Percentiles rank a stretch among this genome's conserved stretches.
Conservation (phyloP, 2,329 filamentous ascomycete species). For the Drechslerella stenobrocha region DNA sequence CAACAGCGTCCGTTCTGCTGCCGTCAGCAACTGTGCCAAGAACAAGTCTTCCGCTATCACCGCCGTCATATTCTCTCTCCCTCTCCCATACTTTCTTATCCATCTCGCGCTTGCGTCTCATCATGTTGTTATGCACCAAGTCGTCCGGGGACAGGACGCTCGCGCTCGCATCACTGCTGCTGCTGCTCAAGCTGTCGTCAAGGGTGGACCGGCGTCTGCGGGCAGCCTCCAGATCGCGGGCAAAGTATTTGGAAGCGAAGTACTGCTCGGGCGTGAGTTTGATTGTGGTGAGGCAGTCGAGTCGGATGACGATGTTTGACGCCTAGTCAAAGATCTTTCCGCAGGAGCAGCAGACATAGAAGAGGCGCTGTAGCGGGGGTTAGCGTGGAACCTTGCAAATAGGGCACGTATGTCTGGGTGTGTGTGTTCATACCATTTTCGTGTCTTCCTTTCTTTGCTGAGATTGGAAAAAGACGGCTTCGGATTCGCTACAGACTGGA, state of each 20-base stretch:
- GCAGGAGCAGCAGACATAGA: constrained; percentile 92
- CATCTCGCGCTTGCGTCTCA: background rate
- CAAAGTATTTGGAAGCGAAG: constrained; percentile 20
- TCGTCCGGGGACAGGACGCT: background rate
- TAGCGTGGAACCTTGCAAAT: background rate
- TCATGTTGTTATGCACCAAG: background rate
- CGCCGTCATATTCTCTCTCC: background rate
- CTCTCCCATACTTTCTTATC: background rate
- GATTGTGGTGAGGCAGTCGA: constrained; percentile 41
- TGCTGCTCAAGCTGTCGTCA: background rate
- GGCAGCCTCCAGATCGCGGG: constrained; percentile 12
- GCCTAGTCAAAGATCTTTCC: constrained; percentile 70
- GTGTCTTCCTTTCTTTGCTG: constrained; percentile 96
- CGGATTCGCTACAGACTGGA: constrained; percentile 78
- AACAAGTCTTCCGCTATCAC: no score
- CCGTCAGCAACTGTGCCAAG: no score
- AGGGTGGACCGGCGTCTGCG: background rate
- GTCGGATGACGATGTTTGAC: constrained; percentile 45
- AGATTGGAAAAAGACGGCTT: constrained; percentile 98
- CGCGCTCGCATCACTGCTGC: background rate
- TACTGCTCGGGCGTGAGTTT: constrained; percentile 37
- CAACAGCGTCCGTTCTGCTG: no score
- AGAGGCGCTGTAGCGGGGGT: constrained; percentile 69
- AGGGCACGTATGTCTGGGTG: constrained; percentile 33
- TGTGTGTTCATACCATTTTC: constrained; percentile 76